Evolutionary conservation across 2,329 filamentous ascomycete genomes (phyloP), one percentile per base, ranked within the genome.

Genomic region (Colletotrichum graminicola): DNA sequence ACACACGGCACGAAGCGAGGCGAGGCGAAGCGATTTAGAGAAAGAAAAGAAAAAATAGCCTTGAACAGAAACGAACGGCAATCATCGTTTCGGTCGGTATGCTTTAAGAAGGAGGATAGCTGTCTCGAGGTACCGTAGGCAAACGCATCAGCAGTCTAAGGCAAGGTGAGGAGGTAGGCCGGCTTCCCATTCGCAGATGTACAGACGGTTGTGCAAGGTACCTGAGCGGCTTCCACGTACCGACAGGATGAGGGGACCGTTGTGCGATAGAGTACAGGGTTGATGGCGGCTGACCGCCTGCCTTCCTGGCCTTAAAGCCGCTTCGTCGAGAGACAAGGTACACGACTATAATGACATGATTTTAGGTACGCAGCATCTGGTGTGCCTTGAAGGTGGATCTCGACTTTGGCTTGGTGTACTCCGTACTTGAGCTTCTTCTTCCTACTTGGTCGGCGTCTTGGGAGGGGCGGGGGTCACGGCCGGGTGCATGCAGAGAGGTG

Each of bases 121-220:
- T 39, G 36, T 39, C 36, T 39, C 39, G 12, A 14, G 39, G 68
- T 71, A 23, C 59, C 52, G 36, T 12, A 63, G 68, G 55, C 47
- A 52, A 21, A 60, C 41, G 55, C 47, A 51, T 55, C 62, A 55
- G 54, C 62, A 65, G 61, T 43, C 51, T 45, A 56, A 67, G 36
- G 26, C 18, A 18, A 26, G 59, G 23, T n/a, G 36, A 36, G 45
- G 26, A 36, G 45, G 34, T 18, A 52, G 43, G 14, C 69, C n/a
- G 43, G 54, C 23, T 60, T 55, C 54, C 57, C 34, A 68, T 72
- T 69, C 32, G 59, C 32, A 34, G 45, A 45, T 43, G 16, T 68
- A 23, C 34, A 54, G 54, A 59, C 65, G 69, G 65, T 54, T 71
- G 70, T 71, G 70, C 61, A 72, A 66, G 70, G 70, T 71, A 66